Conservation (phyloP, 208 protist genomes). For the Trypanosoma congolense region DNA sequence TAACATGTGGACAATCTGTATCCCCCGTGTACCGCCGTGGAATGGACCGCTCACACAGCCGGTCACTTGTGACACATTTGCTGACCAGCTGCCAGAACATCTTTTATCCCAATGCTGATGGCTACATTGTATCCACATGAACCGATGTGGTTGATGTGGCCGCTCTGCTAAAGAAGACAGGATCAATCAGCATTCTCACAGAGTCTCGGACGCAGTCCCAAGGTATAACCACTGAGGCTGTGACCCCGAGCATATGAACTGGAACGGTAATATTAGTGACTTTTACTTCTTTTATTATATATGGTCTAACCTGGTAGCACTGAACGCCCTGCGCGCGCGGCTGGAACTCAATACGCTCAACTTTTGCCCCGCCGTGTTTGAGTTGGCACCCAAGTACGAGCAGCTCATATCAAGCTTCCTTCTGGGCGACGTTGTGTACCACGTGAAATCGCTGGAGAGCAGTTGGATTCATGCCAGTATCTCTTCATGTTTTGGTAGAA, state of each 20-base stretch:
- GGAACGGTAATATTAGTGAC: slow-evolving; percentile 91
- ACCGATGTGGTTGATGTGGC: slow-evolving; percentile 85
- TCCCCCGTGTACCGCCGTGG: slow-evolving; percentile 32
- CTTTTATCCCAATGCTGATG: slow-evolving; percentile 98
- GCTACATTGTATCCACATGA: slow-evolving; percentile 91
- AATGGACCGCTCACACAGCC: slow-evolving; percentile 45
- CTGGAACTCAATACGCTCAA: slow-evolving; percentile 73
- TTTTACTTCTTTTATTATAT: slow-evolving; percentile 98
- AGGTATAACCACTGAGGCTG: slow-evolving; percentile 35
- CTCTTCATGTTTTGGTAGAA: slow-evolving; percentile 96
- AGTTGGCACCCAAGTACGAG: slow-evolving; percentile 74
- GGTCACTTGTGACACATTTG: slow-evolving; percentile 45
- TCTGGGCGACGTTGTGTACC: slow-evolving; percentile 93
- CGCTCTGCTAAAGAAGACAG: slow-evolving; percentile 91
- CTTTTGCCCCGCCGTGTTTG: slow-evolving; percentile 93
- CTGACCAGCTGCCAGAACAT: slow-evolving; percentile 90
- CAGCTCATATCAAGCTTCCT: slow-evolving; percentile 93
- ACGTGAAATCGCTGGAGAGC: slow-evolving; percentile 93
- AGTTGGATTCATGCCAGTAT: slow-evolving; percentile 97
- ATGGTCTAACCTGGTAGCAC: slow-evolving; percentile 94
- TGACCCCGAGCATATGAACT: slow-evolving; percentile 53
- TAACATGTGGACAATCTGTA: slow-evolving; percentile 71
- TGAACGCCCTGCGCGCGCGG: slow-evolving; percentile 93
- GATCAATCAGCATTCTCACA: slow-evolving; percentile 91
- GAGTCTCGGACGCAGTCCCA: slow-evolving; percentile 35